These are phyloP conservation scores for Coniophora puteana DNA, from an alignment of 1,284 basidiomycete species.

Conservation along the genomic window DNA sequence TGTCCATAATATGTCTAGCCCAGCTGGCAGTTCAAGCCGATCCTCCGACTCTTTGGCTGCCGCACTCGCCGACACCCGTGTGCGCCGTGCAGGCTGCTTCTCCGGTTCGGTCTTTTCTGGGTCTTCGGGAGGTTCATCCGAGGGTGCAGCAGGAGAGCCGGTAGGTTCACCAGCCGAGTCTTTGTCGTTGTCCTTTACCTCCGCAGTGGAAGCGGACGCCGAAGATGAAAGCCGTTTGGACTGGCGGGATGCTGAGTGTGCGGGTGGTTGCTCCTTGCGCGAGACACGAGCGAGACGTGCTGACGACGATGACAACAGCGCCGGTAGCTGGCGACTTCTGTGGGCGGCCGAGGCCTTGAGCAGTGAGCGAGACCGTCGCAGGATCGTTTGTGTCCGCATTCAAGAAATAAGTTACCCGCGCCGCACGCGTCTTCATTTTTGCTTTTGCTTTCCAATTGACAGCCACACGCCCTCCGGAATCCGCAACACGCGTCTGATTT, in stretches of 20 bases:
- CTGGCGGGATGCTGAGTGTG: constrained; percentile 20
- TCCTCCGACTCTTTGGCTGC: constrained; percentile 35
- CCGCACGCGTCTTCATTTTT: too few relatives aligned
- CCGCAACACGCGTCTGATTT: too few relatives aligned
- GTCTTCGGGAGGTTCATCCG: constrained; percentile 27
- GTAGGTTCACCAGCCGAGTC: constrained; percentile 1
- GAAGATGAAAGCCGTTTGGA: constrained; percentile 28
- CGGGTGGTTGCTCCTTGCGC: constrained; percentile 22
- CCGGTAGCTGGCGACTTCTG: constrained; percentile 24
- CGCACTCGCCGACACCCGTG: constrained; percentile 23
- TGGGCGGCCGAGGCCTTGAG: constrained; percentile 32
- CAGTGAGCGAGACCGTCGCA: constrained; percentile 49
- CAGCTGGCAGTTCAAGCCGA: constrained; percentile 45
- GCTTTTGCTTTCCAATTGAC: too few relatives aligned
- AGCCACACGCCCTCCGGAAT: too few relatives aligned
- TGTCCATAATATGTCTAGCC: constrained; percentile 62
- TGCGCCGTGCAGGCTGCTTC: constrained; percentile 42
- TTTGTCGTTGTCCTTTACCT: constrained; percentile 3
- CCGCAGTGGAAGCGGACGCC: constrained; percentile 10
- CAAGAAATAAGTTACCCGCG: too few relatives aligned
- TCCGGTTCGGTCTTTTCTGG: constrained; percentile 35
- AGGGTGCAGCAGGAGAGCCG: constrained; percentile 9
- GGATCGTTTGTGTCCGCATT: constrained; percentile 54
- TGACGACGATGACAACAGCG: constrained; percentile 26
- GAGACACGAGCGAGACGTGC: constrained; percentile 32